Evolutionary conservation across 495 filamentous ascomycete species (phyloP), one percentile per base, ranked within the genome.

Genomic region (Neurospora sp.): DNA sequence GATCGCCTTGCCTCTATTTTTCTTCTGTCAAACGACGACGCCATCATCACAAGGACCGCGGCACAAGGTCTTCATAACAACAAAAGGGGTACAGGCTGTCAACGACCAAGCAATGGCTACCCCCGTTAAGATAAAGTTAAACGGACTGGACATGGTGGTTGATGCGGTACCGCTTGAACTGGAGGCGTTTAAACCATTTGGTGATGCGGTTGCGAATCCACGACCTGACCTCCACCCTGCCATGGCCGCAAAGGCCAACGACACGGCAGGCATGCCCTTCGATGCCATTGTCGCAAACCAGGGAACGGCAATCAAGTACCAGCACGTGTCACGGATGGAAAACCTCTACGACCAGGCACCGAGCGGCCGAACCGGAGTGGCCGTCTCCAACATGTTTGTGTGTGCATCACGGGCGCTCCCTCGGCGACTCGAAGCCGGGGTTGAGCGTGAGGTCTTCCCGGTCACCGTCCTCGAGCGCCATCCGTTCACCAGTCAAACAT

Each of bases 401-500:
- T 98, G 94, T 81, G 89, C 90, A 39, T 92, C 94, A 16, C 87
- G 94, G 38, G 48, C 71, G 40, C 76, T 81, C 20, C 69, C 76
- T 65, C 53, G 53, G 53, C 22, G 17, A 44, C n/a, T 8, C 7
- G 20, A 61, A 14, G 48, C 35, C 39, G 35, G 27, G 39, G 27
- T 38, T 22, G 45, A 53, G 42, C 71, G 76, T 20, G 75, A 71
- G 38, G 76, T 89, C 6, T 93, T 97, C 79, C 83, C 89, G 42
- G 87, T 97, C 61, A 79, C 82, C 7, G 89, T 97, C 72, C 89
- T 99, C 48, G 96, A 99, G 80, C 90, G 96, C 31, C 96, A 99
- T 79, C 96, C 96, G 0, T 98, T 88, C 82, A 97, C 96, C 20
- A 91, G 92, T 35, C 96, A 99, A 80, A 96, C 94, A 0, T 98